phyloP scores from a whole-genome alignment of 2,329 filamentous ascomycete species.

The Hypomyces rosellus region DNA sequence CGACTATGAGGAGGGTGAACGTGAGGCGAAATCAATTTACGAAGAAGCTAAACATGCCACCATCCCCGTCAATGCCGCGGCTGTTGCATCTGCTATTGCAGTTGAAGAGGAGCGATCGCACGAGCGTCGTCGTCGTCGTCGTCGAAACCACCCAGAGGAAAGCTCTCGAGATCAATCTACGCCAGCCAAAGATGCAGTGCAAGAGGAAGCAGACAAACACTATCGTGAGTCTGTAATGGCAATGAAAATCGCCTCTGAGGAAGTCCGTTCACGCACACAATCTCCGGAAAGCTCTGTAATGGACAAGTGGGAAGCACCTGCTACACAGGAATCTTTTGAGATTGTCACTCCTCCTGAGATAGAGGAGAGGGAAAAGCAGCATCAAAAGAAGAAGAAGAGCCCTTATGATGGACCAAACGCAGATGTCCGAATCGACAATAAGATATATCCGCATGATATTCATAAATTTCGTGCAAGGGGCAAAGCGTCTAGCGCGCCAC shows the following conservation, averaged over 20 bases:
- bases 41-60: conserved; percentile 43
- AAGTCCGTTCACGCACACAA: conserved; percentile 45
- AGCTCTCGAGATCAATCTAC: conserved; percentile 27
- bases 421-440: conserved; percentile 57
- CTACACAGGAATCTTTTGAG: conserved; percentile 31
- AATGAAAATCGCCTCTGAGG: conserved; percentile 46
- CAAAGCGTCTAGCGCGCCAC: conserved; percentile 21
- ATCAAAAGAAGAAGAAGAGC: conserved; percentile 41
- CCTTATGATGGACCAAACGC: conserved; percentile 54
- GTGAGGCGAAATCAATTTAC: conserved; percentile 38
- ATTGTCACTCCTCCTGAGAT: conserved; percentile 52
- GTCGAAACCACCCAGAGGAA: conserved; percentile 27
- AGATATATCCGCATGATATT: conserved; percentile 49
- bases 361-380: conserved; percentile 29
- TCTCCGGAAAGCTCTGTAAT: conserved; percentile 49
- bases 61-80: conserved; percentile 40
- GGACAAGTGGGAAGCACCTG: conserved; percentile 44
- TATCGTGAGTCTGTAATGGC: conserved; percentile 52
- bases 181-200: conserved; percentile 38
- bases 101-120: conserved; percentile 34
- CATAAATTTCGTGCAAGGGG: conserved; percentile 26
- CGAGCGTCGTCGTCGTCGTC: conserved; percentile 24
- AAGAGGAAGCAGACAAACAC: conserved; percentile 51
- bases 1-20: conserved; percentile 33
- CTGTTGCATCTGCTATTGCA: conserved; percentile 41